Conservation (phyloP, 495 filamentous ascomycete genomes). For the Hypoxylon perforatum region DNA sequence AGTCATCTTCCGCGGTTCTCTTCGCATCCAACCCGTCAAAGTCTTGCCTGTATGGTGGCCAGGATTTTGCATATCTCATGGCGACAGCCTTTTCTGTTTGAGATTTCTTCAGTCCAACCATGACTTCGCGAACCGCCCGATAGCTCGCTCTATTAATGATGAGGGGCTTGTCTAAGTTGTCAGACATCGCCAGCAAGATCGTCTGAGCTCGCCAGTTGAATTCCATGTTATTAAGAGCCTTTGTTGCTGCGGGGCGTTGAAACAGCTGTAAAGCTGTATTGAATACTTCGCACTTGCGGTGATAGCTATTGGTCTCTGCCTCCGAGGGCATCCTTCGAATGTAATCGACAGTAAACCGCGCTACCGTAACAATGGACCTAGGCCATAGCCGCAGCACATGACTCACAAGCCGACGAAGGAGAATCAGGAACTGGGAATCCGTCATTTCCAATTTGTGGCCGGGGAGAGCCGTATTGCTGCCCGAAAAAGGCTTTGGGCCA, state of each 20-base stretch:
- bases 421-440: constrained; percentile 42
- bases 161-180: constrained; percentile 47
- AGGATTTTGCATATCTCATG: constrained; percentile 52
- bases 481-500: neutral
- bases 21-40: constrained; percentile 59
- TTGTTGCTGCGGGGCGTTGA: constrained; percentile 35
- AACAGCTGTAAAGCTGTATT: constrained; percentile 51
- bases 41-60: constrained; percentile 58
- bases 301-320: constrained; percentile 19
- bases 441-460: constrained; percentile 35
- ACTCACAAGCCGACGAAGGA: constrained; percentile 47
- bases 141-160: constrained; percentile 52
- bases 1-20: constrained; percentile 51
- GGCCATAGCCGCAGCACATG: constrained; percentile 51
- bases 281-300: constrained; percentile 44
- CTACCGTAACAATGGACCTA: constrained; percentile 45
- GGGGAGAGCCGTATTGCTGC: neutral
- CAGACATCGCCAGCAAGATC: constrained; percentile 51
- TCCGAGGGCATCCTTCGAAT: constrained; percentile 45
- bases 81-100: constrained; percentile 49
- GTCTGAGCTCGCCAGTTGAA: constrained; percentile 61
- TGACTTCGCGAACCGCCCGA: constrained; percentile 51
- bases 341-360: constrained; percentile 48
- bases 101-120: constrained; percentile 52
- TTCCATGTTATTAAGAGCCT: constrained; percentile 46